A percentile compares a stretch with the other conserved stretches of the same genome.
Evolutionary conservation across 1,284 basidiomycete species (phyloP).

Genomic region (Ganoderma multipileum): DNA sequence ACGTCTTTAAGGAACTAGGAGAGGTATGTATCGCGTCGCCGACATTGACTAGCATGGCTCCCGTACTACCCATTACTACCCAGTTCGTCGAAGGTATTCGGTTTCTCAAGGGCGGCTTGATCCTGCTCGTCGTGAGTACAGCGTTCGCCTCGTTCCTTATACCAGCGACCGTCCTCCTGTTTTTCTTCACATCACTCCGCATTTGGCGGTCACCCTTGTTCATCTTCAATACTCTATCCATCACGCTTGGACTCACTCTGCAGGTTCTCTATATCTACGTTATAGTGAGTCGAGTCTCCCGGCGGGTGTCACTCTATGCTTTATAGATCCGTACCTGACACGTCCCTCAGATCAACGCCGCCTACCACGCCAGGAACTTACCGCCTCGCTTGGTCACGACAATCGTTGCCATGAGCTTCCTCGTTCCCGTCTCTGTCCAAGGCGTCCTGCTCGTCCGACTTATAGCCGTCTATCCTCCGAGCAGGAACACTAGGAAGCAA

Average conservation of each 20-base stretch:
- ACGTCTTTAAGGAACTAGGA: too few species aligned
- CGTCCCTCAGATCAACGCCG: background rate
- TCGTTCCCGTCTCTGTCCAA: slow-evolving; percentile 33
- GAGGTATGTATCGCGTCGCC: background rate
- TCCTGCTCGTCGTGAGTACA: slow-evolving; percentile 28
- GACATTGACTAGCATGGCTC: slow-evolving; percentile 4
- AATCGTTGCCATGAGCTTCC: slow-evolving; percentile 15
- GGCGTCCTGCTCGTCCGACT: slow-evolving; percentile 35
- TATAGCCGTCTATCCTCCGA: slow-evolving; percentile 30
- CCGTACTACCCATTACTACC: too few species aligned
- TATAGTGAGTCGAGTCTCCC: slow-evolving; percentile 14
- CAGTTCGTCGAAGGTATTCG: too few species aligned
- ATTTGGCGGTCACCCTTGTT: slow-evolving; percentile 36
- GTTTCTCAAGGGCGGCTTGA: background rate
- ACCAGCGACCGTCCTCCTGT: slow-evolving; percentile 32
- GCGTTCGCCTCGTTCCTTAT: slow-evolving; percentile 29
- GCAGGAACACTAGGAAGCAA: slow-evolving; percentile 3
- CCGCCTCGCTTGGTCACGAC: background rate
- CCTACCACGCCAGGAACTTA: background rate
- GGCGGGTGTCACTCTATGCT: too few species aligned
- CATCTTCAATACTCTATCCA: slow-evolving; percentile 34
- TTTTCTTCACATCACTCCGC: slow-evolving; percentile 32
- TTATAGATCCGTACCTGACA: background rate
- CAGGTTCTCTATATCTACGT: slow-evolving; percentile 15
- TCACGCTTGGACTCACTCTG: slow-evolving; percentile 27